Base-by-base conservation (phyloP, 805 yeast species). In the Sugiyamaella floridensis region DNA sequence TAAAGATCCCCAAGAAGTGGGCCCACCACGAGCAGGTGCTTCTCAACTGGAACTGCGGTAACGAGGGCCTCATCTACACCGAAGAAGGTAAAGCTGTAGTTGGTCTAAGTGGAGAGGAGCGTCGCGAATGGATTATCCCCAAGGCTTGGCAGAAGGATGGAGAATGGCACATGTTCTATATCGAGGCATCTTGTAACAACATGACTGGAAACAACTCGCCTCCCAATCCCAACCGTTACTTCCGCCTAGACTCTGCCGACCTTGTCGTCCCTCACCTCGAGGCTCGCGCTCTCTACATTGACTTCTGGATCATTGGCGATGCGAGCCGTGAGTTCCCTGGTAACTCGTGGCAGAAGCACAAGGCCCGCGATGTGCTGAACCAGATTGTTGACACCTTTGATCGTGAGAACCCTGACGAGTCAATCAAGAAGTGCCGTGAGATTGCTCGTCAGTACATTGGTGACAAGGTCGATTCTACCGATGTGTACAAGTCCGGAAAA, bases 121-220 rank as follows among this genome's bases (percentile, higher is more conserved):
- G 99, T 60, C 79, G 79, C 11, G 85, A 86, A 55, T 88, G 85
- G 71, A 76, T 75, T 18, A 61, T 89, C 43, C 93, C 95, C 0
- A 66, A 73, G 8, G 66, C 67, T 6, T 79, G 84, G 76, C 37
- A 32, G 37, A 59, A 67, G 47, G 76, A 71, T 49, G 72, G 79
- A 5, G 70, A 75, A 11, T 76, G 79, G 59, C 86, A 85, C 64
- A 66, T 67, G 2, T 88, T 90, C 60, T 93, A 86, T 67, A 71
- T 93, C 51, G 99, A 92, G 67, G 83, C 89, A 64, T 86, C 93
- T 11, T 92, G 97, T 66, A 93, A 92, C 70, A 95, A 96, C 15
- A 92, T 92, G 93, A 88, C 86, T 67, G 96, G 96, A 11, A 79
- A 81, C 57, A 75, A 71, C 48, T 53, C 60, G 16, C 87, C 87